Base-by-base conservation (phyloP, 2,329 filamentous ascomycete genomes). In the Thielaviopsis ethacetica region DNA sequence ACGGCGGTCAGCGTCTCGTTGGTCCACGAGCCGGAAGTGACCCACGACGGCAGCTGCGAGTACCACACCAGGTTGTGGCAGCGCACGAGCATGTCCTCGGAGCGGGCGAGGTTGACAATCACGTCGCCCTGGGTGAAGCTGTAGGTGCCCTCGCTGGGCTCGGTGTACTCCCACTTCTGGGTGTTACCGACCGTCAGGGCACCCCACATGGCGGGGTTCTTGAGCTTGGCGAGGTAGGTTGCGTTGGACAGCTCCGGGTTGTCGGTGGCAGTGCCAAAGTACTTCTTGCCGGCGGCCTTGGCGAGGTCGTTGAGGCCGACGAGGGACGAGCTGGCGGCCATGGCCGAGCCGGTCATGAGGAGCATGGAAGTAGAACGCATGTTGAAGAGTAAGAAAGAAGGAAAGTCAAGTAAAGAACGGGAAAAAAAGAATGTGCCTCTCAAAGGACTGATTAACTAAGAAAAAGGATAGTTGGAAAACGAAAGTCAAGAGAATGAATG, bases 231-330 rank as follows among this genome's bases (percentile, higher is more conserved):
- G 10, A 72, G 68, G 22, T 76, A 68, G 62, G 79, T 74, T 7
- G 67, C 66, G 19, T 81, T 79, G 3, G 66, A 68, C 26, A 71
- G 68, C 64, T 73, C 68, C 2, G 69, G 69, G 5, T 68, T 66
- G 67, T 85, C 82, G 30, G 81, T 82, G 2, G 82, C 82, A 1
- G 81, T 77, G 59, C 82, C 82, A 58, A 83, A 84, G 70, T 83
- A 84, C 62, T 73, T 66, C 58, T 78, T 70, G 5, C 79, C 80
- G 34, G 77, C 75, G 58, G 74, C 72, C 61, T 76, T 72, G 12
- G 79, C 79, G 26, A 76, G 70, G 49, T 71, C 66, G 64, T 79
- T 68, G 15, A 81, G 73, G 62, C 74, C 72, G 26, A 65, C 69
- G 6, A 66, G 64, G 56, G 21, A 41, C 13, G 47, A 47, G 38